Conservation (phyloP, 192 early-diverging fungal genomes). For the Glomus cerebriforme region DNA sequence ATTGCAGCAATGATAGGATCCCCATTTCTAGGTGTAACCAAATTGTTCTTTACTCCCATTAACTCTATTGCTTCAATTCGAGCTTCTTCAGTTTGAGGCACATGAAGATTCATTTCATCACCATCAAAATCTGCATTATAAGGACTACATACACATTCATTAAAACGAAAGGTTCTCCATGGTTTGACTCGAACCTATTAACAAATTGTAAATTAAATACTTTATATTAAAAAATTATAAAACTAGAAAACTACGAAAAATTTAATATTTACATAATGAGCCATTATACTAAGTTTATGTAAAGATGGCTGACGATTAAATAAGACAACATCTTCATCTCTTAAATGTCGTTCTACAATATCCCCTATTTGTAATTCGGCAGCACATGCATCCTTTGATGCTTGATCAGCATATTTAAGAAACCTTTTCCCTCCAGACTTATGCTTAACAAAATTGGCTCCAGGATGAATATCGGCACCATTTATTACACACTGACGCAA, state of each 20-base stretch:
- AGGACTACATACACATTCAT: slow-evolving; percentile 99
- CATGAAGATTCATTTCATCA: slow-evolving; percentile 99
- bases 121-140: slow-evolving; percentile 99
- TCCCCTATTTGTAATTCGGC: slow-evolving; percentile 82
- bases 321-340: slow-evolving; percentile 92
- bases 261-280: slow-evolving; percentile 72
- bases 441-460: slow-evolving; percentile 82
- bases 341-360: slow-evolving; percentile 92
- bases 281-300: slow-evolving; percentile 97
- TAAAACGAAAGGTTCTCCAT: slow-evolving; percentile 98
- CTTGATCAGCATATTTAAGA: slow-evolving; percentile 75
- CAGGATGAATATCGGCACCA: slow-evolving; percentile 89
- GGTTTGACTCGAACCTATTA: slow-evolving; percentile 78
- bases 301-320: slow-evolving; percentile 99
- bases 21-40: slow-evolving; percentile 98
- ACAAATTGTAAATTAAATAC: slow-evolving; percentile 11
- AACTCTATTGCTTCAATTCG: slow-evolving; percentile 93
- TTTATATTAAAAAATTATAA: neutral
- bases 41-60: slow-evolving; percentile 96
- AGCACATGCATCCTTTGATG: slow-evolving; percentile 48
- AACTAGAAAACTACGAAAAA: neutral
- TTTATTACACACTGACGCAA: slow-evolving; percentile 77
- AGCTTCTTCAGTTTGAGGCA: slow-evolving; percentile 99
- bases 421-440: slow-evolving; percentile 49
- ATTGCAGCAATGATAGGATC: slow-evolving; percentile 98